Conservation (phyloP, 495 filamentous ascomycete genomes). For the Penicillium samsonianum region DNA sequence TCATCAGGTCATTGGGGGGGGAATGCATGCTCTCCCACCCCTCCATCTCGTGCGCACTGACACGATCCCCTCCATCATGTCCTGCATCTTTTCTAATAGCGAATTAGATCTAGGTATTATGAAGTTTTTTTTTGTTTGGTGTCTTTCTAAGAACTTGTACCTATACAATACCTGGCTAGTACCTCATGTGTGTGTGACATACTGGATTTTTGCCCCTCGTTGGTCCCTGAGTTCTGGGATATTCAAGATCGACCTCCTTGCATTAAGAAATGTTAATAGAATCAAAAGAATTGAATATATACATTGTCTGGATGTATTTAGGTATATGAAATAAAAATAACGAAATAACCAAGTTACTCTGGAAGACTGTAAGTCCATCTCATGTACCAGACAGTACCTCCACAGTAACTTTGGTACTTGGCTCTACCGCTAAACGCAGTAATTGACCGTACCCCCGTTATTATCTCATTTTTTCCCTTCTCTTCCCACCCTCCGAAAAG, state of each 20-base stretch:
- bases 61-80: slow-evolving; percentile 1
- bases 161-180: background rate
- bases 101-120: slow-evolving; percentile 5
- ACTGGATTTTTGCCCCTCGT: slow-evolving; percentile 12
- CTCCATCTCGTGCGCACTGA: slow-evolving; percentile 31
- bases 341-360: background rate
- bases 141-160: background rate
- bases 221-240: background rate
- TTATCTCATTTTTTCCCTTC: slow-evolving; percentile 24
- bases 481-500: slow-evolving; percentile 16
- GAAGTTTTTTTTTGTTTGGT: slow-evolving; percentile 5
- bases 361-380: background rate
- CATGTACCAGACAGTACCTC: slow-evolving; percentile 26
- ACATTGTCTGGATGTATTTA: background rate
- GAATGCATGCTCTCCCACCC: slow-evolving; percentile 15
- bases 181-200: background rate
- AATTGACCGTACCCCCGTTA: slow-evolving; percentile 13
- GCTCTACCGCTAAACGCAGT: slow-evolving; percentile 26
- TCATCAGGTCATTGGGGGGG: slow-evolving; percentile 6
- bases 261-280: slow-evolving; percentile 12
- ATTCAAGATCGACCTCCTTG: slow-evolving; percentile 14
- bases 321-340: background rate
- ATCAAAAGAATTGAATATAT: slow-evolving; percentile 1
- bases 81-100: background rate
- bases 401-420: slow-evolving; percentile 34